A percentile compares a stretch with the other conserved stretches of the same genome.
Conservation (phyloP, 192 early-diverging fungal species). For the Mortierella alpina region DNA sequence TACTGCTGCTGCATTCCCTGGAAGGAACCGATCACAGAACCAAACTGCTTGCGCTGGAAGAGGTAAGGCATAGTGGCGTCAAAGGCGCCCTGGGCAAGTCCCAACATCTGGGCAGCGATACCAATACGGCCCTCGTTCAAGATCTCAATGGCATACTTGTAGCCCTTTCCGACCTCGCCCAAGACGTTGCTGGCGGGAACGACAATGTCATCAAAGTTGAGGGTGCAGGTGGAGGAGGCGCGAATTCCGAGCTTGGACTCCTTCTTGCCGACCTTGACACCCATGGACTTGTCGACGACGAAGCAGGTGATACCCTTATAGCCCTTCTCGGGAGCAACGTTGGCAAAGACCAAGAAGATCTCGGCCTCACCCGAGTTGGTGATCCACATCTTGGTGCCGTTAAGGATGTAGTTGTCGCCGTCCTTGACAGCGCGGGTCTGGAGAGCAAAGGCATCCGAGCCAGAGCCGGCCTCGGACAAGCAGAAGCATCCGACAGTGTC, state of each 20-base stretch:
- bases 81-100: slow-evolving; percentile 93
- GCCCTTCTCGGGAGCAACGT: slow-evolving; percentile 90
- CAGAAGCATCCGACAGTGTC: slow-evolving; percentile 94
- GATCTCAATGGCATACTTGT: slow-evolving; percentile 98
- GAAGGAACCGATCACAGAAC: slow-evolving; percentile 85
- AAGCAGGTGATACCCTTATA: slow-evolving; percentile 99
- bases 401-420: slow-evolving; percentile 91
- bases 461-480: slow-evolving; percentile 92
- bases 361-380: slow-evolving; percentile 96
- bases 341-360: slow-evolving; percentile 98
- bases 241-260: slow-evolving; percentile 98
- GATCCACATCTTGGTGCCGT: slow-evolving; percentile 94
- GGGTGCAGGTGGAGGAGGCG: slow-evolving; percentile 93
- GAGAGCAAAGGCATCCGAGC: slow-evolving; percentile 94
- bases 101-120: slow-evolving; percentile 98
- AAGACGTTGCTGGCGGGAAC: slow-evolving; percentile 90
- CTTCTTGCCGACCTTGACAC: slow-evolving; percentile 94
- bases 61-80: slow-evolving; percentile 91
- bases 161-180: slow-evolving; percentile 95
- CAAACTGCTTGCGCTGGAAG: slow-evolving; percentile 97
- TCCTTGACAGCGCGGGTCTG: slow-evolving; percentile 86
- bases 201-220: slow-evolving; percentile 92
- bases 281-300: slow-evolving; percentile 92
- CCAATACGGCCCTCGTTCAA: slow-evolving; percentile 99
- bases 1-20: slow-evolving; percentile 76